Base-by-base conservation (phyloP, 768 basidiomycete genomes). In the Amylocystis lapponica region DNA sequence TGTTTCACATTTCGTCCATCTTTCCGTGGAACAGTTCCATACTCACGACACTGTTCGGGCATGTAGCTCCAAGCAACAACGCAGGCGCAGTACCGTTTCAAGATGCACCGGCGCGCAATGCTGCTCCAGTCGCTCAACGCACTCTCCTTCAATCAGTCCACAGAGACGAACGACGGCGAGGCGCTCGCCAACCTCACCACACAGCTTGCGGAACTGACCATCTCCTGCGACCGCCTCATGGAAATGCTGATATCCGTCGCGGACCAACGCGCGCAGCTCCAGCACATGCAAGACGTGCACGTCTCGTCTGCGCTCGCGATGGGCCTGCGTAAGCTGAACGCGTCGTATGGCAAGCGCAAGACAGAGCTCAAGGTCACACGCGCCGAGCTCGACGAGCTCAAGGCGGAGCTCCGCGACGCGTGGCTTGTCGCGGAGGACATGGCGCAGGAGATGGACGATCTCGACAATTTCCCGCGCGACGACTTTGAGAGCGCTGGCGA, bases 391-490 rank as follows among this genome's bases (percentile, higher is more conserved):
- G 63, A 63, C 20, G 69, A 75, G 40, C 72, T 90, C 17, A 71
- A 83, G 52, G 82, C 73, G 12, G 83, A 87, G 50, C 67, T 89
- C 19, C 78, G 83, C 36, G 88, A 90, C 41, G 88, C 86, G 0
- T 90, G 88, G 88, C 72, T 71, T 36, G 79, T 82, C 46, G 88
- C 86, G 2, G 81, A 86, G 52, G 76, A 74, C 31, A 67, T 88
- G 51, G 88, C 86, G 1, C 60, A 67, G 39, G 83, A 88, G 57
- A 72, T 88, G 54, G 86, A 90, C 57, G 77, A 77, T 32, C 59
- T 78, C 39, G 78, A 81, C 41, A 58, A 53, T 43, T 58, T 53
- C 35, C 47, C 56, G 19, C 39, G 47, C 14, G 46, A 41, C 11
- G 55, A 57, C 13, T 58, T 55, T 7, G 38, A 47, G 29, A 62